Evolutionary conservation across 176 grass and related monocot species (phyloP).

Genomic region (Coix lacrymajobi): DNA sequence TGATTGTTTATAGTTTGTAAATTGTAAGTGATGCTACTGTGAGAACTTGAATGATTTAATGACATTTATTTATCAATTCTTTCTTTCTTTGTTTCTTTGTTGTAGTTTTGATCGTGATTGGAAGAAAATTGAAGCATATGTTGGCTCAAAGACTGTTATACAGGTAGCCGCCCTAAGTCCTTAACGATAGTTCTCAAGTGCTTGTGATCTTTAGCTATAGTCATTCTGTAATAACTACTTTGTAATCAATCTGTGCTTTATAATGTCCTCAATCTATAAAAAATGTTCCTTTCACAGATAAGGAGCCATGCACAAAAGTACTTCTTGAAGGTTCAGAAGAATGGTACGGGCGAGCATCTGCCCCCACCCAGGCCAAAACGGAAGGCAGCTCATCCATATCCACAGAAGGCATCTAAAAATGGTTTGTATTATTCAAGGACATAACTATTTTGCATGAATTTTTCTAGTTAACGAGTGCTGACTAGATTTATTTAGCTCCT

Average conservation of each 20-base stretch:
- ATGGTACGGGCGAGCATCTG: constrained; percentile 76
- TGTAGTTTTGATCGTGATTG: constrained; percentile 89
- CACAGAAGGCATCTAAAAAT: constrained; percentile 88
- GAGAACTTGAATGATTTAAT: not conserved
- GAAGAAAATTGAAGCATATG: constrained; percentile 83
- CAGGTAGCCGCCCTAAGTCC: constrained; percentile 36
- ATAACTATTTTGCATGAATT: not conserved
- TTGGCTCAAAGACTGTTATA: constrained; percentile 90
- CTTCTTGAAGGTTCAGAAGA: constrained; percentile 89
- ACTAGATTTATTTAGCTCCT: constrained; percentile 10
- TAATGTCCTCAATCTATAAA: not conserved
- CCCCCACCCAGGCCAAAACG: constrained; percentile 93
- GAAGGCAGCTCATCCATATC: constrained; percentile 96
- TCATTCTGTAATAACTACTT: not conserved
- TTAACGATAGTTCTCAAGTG: not conserved
- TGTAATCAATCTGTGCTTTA: not conserved
- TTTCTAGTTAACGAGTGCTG: constrained; percentile 13
- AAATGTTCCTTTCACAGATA: constrained; percentile 49
- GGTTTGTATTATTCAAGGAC: constrained; percentile 23
- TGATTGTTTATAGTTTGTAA: not conserved
- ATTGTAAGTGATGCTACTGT: not conserved
- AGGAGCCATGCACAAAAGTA: constrained; percentile 99
- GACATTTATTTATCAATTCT: not conserved
- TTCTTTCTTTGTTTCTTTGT: not conserved
- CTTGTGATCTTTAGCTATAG: not conserved